Evolutionary conservation across 2,329 filamentous ascomycete species (phyloP), one percentile per base, ranked within the genome.

Genomic region (Fusarium xyrophilum): DNA sequence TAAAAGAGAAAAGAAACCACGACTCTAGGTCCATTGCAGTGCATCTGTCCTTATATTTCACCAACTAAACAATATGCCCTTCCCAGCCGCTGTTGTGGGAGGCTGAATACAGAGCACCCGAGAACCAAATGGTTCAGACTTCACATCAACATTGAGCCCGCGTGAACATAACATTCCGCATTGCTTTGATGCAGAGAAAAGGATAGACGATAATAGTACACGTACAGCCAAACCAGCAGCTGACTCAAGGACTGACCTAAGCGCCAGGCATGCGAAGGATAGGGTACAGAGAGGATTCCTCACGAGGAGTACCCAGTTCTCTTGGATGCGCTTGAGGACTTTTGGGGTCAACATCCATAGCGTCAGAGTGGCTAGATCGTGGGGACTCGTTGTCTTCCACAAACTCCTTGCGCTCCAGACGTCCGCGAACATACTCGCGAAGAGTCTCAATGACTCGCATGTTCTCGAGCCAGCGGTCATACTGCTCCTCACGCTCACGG

Each of bases 401-500:
- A 69, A 85, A 90, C 56, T 89, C 85, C 69, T 81, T 81, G 35
- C 82, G 82, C 57, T 86, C 81, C n/a, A 90, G 81, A 33, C 87
- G 84, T 14, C 85, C 80, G 47, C 82, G 82, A 55, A 91, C 82
- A 64, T 87, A 86, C 66, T 85, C 83, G 39, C 87, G 82, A 38
- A 91, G 82, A 43, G 81, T 84, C 79, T 90, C 88, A 54, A 90
- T 88, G 53, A 86, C 83, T 36, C 88, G 87, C 75, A 90, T 86
- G 74, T 90, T 88, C 77, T 89, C 86, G 15, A 90, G 79, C 88
- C 88, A 90, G 58, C 83, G 81, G 73, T 90, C 88, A 75, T 90
- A 88, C 56, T 83, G 84, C 75, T 88, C 86, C 73, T 89, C 87
- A 28, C 85, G 84, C 73, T 88, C 85, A 58, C 83, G 83, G 42